Conservation (phyloP, 2,329 filamentous ascomycete genomes). For the Grosmannia clavigera region DNA sequence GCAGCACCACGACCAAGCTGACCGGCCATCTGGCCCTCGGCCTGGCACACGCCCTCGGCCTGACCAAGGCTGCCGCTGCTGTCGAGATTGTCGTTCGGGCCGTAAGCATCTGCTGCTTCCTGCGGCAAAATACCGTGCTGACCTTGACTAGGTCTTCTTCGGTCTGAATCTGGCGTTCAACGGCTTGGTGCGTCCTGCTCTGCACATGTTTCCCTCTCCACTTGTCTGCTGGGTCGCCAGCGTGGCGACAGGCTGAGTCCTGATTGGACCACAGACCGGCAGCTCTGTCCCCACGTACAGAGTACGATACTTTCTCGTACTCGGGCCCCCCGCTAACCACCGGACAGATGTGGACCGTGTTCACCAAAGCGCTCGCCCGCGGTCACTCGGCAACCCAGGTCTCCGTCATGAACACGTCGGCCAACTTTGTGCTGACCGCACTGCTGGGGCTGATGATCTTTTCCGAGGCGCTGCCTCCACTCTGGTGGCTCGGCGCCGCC, state of each 20-base stretch:
- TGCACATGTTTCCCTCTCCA: background rate
- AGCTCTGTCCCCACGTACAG: too few relatives aligned
- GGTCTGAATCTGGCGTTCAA: constrained; percentile 63
- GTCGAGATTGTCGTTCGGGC: constrained; percentile 37
- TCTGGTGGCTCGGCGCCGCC: constrained; percentile 67
- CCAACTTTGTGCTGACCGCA: constrained; percentile 71
- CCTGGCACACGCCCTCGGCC: constrained; percentile 31
- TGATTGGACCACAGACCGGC: too few relatives aligned
- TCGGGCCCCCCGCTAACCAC: background rate
- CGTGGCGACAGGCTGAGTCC: background rate
- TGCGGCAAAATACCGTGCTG: background rate
- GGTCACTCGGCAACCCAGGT: constrained; percentile 69
- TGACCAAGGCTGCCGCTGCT: constrained; percentile 26
- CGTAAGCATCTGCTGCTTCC: constrained; percentile 24
- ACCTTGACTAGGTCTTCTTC: constrained; percentile 51
- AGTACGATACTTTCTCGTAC: too few relatives aligned
- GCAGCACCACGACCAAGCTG: constrained; percentile 40
- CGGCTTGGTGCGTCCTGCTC: constrained; percentile 40
- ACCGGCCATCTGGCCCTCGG: constrained; percentile 34
- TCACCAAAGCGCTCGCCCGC: constrained; percentile 63
- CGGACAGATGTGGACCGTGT: constrained; percentile 64
- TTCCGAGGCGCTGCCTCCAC: constrained; percentile 53
- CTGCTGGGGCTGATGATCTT: constrained; percentile 60
- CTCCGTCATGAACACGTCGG: constrained; percentile 68
- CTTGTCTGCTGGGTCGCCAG: background rate